Conservation (phyloP, 768 basidiomycete species). For the Leucosporidium yakuticum region DNA sequence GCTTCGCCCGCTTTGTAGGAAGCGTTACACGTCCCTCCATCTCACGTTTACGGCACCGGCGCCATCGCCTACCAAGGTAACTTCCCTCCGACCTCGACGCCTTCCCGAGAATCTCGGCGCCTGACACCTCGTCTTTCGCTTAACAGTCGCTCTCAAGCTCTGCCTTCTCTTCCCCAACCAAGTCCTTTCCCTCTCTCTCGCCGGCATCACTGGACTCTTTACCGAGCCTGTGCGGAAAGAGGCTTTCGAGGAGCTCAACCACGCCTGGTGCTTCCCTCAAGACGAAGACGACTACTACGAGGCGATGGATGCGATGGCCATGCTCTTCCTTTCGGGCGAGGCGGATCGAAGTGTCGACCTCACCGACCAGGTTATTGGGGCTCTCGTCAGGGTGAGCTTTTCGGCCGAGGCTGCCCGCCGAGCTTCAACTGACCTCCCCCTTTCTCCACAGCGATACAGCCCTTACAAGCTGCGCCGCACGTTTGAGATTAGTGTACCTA, state of each 20-base stretch:
- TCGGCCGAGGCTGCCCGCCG: not conserved
- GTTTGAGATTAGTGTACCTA: conserved; percentile 11
- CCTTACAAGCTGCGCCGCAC: conserved; percentile 5
- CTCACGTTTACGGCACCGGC: no score
- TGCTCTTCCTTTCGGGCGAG: conserved; percentile 7
- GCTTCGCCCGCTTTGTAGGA: no score
- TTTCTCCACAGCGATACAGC: conserved; percentile 14
- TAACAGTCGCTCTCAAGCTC: conserved; percentile 14
- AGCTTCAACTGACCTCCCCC: not conserved
- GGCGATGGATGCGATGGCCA: conserved; percentile 6
- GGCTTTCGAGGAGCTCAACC: not conserved
- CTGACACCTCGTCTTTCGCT: not conserved
- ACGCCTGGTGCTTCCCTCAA: not conserved
- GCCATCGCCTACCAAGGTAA: no score
- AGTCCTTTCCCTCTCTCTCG: conserved; percentile 10
- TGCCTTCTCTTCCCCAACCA: conserved; percentile 11
- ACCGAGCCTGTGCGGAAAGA: conserved; percentile 11
- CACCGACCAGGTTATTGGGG: no score
- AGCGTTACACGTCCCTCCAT: no score
- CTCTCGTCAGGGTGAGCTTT: no score
- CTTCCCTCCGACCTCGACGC: no score
- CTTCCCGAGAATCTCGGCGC: no score
- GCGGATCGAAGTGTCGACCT: not conserved
- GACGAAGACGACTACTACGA: conserved; percentile 11
- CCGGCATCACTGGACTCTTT: conserved; percentile 13